Evolutionary conservation across 129 eudicot genomes (phyloP).

Genomic region (Deinandra increscens): DNA sequence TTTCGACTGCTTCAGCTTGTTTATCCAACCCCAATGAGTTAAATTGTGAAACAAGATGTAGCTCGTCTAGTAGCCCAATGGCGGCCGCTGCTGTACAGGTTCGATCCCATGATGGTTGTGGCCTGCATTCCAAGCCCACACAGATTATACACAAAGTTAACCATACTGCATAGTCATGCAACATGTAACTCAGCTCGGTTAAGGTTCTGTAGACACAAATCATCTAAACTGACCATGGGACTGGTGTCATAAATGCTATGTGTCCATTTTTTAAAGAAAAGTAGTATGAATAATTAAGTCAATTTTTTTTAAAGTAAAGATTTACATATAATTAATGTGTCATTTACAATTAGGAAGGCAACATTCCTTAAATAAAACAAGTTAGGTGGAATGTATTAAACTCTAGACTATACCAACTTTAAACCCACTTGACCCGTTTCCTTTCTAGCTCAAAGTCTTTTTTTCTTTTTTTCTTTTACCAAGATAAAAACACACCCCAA

Average conservation of each 20-base stretch:
- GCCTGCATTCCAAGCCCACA: conserved; percentile 46
- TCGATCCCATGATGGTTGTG: conserved; percentile 98
- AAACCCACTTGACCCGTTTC: background rate
- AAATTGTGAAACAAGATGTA: conserved; percentile 57
- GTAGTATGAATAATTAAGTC: background rate
- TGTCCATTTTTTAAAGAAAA: background rate
- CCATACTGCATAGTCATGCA: background rate
- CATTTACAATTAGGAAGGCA: background rate
- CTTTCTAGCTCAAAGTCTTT: background rate
- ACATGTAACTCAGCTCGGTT: background rate
- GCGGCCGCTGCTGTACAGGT: conserved; percentile 99
- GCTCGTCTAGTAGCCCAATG: conserved; percentile 70
- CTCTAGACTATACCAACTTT: background rate
- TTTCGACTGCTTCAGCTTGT: conserved; percentile 70
- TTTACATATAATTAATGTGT: background rate
- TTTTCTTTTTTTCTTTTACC: background rate
- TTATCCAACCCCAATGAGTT: conserved; percentile 55
- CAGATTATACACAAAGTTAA: background rate
- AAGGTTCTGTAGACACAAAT: background rate
- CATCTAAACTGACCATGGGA: no score
- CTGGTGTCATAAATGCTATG: no score
- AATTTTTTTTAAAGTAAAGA: background rate
- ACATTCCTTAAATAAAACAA: background rate
- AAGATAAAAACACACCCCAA: background rate
- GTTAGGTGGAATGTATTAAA: background rate